phyloP scores from a whole-genome alignment of 305 asterid species.

The Plantago lanceolata region DNA sequence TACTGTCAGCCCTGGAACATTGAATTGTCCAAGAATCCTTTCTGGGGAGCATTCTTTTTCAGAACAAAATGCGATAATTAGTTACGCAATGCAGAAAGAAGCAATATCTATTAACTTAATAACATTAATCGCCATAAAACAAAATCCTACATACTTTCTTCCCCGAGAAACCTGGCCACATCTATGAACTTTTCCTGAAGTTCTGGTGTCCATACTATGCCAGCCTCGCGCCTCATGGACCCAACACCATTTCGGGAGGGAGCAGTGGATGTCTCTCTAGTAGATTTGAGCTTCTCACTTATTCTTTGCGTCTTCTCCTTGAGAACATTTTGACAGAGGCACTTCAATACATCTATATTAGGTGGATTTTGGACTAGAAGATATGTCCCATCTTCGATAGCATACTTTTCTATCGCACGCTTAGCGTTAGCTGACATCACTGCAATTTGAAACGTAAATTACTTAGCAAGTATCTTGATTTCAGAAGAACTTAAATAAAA shows the following conservation, averaged over 20 bases:
- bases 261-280: not conserved
- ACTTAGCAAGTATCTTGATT: not conserved
- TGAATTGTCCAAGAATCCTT: constrained; percentile 37
- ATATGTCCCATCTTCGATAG: not conserved
- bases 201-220: constrained; percentile 34
- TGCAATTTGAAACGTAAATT: too few relatives aligned
- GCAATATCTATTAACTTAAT: not conserved
- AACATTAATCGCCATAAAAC: not conserved
- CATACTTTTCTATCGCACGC: not conserved
- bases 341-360: not conserved
- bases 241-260: not conserved
- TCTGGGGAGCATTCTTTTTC: constrained; percentile 42
- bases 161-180: constrained; percentile 32
- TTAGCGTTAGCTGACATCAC: not conserved
- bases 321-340: not conserved
- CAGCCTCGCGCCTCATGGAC: constrained; percentile 5
- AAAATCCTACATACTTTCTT: constrained; percentile 30
- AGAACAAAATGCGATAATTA: not conserved
- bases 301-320: not conserved
- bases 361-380: not conserved
- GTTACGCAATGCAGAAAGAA: not conserved
- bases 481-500: too few relatives aligned
- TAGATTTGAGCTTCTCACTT: too few relatives aligned
- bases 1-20: constrained; percentile 48
- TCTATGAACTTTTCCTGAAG: constrained; percentile 37